Evolutionary conservation across 192 early-diverging fungal genomes (phyloP).

Genomic region (Mortierella hygrophila): DNA sequence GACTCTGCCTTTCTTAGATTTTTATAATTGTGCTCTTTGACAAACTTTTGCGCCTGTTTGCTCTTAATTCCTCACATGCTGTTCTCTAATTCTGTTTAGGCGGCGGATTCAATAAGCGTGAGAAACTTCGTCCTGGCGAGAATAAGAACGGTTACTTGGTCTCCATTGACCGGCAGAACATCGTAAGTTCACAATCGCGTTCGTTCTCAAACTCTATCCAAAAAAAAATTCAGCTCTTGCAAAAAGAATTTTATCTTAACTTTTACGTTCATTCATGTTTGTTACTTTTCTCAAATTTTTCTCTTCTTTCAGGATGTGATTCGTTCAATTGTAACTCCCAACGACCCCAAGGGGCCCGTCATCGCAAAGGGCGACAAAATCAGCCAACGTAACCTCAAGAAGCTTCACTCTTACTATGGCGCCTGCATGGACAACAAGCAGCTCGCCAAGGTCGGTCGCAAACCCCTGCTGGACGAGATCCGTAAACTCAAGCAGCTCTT

Average conservation of each 20-base stretch:
- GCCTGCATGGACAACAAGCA: conserved; percentile 62
- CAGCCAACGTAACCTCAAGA: conserved; percentile 62
- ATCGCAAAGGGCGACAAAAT: conserved; percentile 49
- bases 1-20: neutral
- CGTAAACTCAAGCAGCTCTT: conserved; percentile 36
- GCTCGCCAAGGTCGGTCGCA: conserved; percentile 42
- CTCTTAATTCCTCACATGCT: neutral
- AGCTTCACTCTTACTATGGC: conserved; percentile 66
- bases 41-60: neutral
- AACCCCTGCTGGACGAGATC: conserved; percentile 49
- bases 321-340: conserved; percentile 57
- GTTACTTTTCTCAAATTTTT: neutral
- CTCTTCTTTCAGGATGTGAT: conserved; percentile 44
- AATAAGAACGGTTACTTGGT: conserved; percentile 22
- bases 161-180: conserved; percentile 17
- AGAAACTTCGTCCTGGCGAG: conserved; percentile 16
- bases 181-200: neutral
- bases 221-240: neutral
- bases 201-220: neutral
- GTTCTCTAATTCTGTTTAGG: neutral
- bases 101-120: conserved; percentile 23
- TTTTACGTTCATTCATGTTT: too few relatives aligned
- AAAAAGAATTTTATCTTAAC: neutral
- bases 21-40: neutral
- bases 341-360: conserved; percentile 21